Base-by-base conservation (phyloP, 768 basidiomycete genomes). In the Kondoa subrosea region DNA sequence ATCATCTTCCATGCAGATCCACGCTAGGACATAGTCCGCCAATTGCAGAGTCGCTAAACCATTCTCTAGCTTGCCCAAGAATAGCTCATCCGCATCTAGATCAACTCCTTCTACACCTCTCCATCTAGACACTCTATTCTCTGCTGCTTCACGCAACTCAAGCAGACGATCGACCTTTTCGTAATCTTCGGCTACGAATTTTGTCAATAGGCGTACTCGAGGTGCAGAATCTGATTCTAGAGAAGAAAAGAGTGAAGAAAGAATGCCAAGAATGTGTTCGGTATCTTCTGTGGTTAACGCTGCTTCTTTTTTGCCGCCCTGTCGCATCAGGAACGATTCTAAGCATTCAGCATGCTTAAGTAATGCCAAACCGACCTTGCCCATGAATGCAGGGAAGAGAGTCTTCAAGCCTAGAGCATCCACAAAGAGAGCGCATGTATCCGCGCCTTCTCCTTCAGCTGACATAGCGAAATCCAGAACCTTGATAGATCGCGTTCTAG, bases 1-100 rank as follows among this genome's bases (percentile, higher is more conserved):
- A 73, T 97, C 93, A 73, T 97, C 93, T 78, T 99, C 95, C 91
- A 96, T 92, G 66, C 85, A 82, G 30, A 96, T 78, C 95, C 95
- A 99, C 3, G 88, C 91, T 50, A 96, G 78, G 69, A 96, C 87
- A 73, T 92, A 96, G 76, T 97, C 93, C 56, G 90, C 83, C 21
- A 86, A 90, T 74, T 97, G 93, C 4, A 97, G 77, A 1, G 86
- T 87, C 75, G 88, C 91, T 57, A 95, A 77, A 0, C 95, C 95
- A 1, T 85, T 85, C 67, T 95, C 91, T 34, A 97, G 78, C 66
- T 87, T 83, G 33, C 85, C 84, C n/a, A 95, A 79, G 79, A 97
- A 96, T 81, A 82, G 71, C 32, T 89, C 86, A 72, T 87, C 85
- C 68, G 86, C 82, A 33, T 86, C 87, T 17, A 80, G 75, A 0